Conservation (phyloP, 108 stramenopile genomes). For the Chaetoceros muelleri region DNA sequence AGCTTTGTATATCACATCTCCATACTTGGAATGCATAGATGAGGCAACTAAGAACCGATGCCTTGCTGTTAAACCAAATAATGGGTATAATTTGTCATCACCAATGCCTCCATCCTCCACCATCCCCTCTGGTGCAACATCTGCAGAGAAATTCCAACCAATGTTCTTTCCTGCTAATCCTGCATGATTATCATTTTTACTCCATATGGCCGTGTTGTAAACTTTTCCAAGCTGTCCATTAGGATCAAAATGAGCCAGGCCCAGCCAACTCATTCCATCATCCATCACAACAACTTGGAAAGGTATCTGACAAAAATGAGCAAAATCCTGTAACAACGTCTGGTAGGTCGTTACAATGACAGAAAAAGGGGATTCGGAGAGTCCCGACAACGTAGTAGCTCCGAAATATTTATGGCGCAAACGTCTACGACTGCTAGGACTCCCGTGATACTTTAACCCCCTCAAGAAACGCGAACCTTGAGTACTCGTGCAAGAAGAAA, state of each 20-base stretch:
- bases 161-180: slow-evolving; percentile 41
- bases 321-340: slow-evolving; percentile 55
- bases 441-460: slow-evolving; percentile 46
- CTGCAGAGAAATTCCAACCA: slow-evolving; percentile 43
- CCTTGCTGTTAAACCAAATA: slow-evolving; percentile 71
- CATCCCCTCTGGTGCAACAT: slow-evolving; percentile 19
- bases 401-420: slow-evolving; percentile 53
- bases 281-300: slow-evolving; percentile 68
- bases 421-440: slow-evolving; percentile 22
- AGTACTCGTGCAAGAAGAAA: slow-evolving; percentile 20
- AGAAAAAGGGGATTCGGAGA: slow-evolving; percentile 61
- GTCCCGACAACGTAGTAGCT: slow-evolving; percentile 37
- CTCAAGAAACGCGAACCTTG: slow-evolving; percentile 21
- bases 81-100: too few relatives aligned
- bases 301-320: slow-evolving; percentile 71
- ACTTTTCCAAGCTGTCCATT: slow-evolving; percentile 41
- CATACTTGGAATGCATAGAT: slow-evolving; percentile 18
- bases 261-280: slow-evolving; percentile 70
- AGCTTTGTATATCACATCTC: slow-evolving; percentile 18
- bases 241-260: slow-evolving; percentile 56
- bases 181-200: slow-evolving; percentile 44
- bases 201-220: slow-evolving; percentile 61
- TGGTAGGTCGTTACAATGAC: slow-evolving; percentile 63
- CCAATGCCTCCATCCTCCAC: slow-evolving; percentile 35
- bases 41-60: slow-evolving; percentile 63